A percentile compares a stretch with the other conserved stretches of the same genome.
Evolutionary conservation across 2,329 filamentous ascomycete genomes (phyloP).

Genomic region (Pleomassaria siparia): DNA sequence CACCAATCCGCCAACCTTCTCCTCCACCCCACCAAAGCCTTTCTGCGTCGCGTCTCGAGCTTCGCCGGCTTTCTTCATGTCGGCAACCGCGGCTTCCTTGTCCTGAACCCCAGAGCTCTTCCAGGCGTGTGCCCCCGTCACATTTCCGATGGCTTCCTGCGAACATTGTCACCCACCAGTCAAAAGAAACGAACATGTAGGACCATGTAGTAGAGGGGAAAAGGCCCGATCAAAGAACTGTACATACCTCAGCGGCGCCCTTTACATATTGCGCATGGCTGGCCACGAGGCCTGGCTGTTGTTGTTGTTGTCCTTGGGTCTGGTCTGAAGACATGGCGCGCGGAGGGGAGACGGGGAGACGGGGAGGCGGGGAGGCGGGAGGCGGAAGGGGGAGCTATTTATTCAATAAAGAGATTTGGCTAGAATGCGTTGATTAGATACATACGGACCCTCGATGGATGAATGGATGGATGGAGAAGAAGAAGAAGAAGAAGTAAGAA

Average conservation of each 20-base stretch:
- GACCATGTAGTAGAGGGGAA: background rate
- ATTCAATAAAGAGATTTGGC: no score
- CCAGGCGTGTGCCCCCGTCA: constrained; percentile 66
- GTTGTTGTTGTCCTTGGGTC: constrained; percentile 5
- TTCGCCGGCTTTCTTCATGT: constrained; percentile 63
- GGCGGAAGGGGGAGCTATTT: no score
- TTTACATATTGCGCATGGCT: constrained; percentile 70
- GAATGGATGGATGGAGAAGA: no score
- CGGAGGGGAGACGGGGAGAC: no score
- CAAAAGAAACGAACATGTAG: background rate
- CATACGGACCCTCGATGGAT: no score
- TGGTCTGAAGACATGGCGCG: constrained; percentile 28
- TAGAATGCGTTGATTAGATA: no score
- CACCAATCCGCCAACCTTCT: constrained; percentile 63
- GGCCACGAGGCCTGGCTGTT: constrained; percentile 59
- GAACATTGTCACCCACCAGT: no score
- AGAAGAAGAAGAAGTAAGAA: no score
- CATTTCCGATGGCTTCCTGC: constrained; percentile 61
- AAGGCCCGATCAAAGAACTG: constrained; percentile 2
- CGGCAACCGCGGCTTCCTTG: constrained; percentile 62
- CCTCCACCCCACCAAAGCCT: constrained; percentile 65
- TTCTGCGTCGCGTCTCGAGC: constrained; percentile 55
- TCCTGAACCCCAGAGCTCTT: constrained; percentile 64
- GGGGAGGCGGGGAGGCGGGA: no score
- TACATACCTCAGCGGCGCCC: constrained; percentile 63